Percentiles rank a stretch among this genome's conserved stretches.
Evolutionary conservation across 768 basidiomycete genomes (phyloP).

Genomic region (Serendipita sp.): DNA sequence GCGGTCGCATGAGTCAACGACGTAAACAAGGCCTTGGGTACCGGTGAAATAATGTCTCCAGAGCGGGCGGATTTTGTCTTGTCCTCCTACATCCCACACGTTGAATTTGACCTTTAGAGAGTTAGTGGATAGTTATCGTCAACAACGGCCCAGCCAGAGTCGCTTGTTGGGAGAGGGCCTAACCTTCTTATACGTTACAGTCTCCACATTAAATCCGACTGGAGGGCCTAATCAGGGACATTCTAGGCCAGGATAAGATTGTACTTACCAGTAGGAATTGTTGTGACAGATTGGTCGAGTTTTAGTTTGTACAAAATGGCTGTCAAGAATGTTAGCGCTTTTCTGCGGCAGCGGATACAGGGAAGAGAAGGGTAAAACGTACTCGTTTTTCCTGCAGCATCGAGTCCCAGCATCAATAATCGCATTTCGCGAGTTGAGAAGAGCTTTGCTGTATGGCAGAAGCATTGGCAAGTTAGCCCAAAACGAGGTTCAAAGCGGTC

Average conservation of each 20-base stretch:
- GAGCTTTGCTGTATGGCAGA: slow-evolving; percentile 47
- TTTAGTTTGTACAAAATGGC: slow-evolving; percentile 99
- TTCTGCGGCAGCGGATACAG: neutral
- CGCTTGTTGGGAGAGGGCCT: neutral
- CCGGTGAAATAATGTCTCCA: slow-evolving; percentile 99
- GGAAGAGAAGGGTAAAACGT: slow-evolving; percentile 21
- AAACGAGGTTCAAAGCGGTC: neutral
- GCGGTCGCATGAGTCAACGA: slow-evolving; percentile 91
- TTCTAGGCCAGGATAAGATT: neutral
- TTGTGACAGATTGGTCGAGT: slow-evolving; percentile 95
- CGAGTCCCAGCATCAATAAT: slow-evolving; percentile 88
- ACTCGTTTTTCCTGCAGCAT: slow-evolving; percentile 99
- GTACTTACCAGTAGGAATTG: slow-evolving; percentile 78
- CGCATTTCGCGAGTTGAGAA: slow-evolving; percentile 99
- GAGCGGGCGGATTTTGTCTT: slow-evolving; percentile 95
- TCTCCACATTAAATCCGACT: slow-evolving; percentile 99
- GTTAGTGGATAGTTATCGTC: neutral
- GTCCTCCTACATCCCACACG: slow-evolving; percentile 96
- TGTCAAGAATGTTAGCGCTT: slow-evolving; percentile 19
- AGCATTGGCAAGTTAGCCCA: slow-evolving; percentile 4
- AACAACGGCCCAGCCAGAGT: neutral
- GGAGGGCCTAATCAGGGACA: slow-evolving; percentile 3
- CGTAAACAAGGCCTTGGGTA: slow-evolving; percentile 95
- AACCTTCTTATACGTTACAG: slow-evolving; percentile 96
- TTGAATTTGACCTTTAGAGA: slow-evolving; percentile 50